Evolutionary conservation across 2,329 filamentous ascomycete genomes (phyloP).

Genomic region (Fusarium duplospermum): DNA sequence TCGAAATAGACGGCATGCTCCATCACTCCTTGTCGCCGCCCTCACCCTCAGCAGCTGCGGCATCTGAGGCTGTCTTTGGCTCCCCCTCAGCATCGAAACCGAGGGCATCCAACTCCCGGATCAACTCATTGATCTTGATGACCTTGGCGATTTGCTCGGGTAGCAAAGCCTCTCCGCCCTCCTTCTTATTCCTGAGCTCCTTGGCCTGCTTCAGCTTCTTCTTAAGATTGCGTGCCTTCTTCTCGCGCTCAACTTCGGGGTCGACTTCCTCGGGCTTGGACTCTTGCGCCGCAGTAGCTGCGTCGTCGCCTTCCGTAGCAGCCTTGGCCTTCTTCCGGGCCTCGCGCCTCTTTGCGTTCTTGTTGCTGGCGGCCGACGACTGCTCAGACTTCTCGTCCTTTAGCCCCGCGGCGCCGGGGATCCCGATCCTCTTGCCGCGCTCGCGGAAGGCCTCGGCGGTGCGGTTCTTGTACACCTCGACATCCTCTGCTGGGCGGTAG

Average conservation of each 20-base stretch:
- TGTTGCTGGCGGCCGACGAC: constrained; percentile 70
- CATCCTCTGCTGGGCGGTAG: constrained; percentile 93
- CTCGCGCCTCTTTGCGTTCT: constrained; percentile 84
- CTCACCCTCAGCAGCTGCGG: constrained; percentile 4
- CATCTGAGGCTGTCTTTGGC: constrained; percentile 49
- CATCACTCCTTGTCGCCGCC: constrained; percentile 42
- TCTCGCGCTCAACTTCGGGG: constrained; percentile 83
- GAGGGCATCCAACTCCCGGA: constrained; percentile 85
- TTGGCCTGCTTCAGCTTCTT: constrained; percentile 96
- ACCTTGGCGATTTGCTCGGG: constrained; percentile 98
- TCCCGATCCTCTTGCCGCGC: constrained; percentile 68
- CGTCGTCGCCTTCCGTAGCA: constrained; percentile 69
- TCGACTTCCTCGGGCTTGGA: constrained; percentile 63
- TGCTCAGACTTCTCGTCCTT: constrained; percentile 62
- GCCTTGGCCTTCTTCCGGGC: constrained; percentile 66
- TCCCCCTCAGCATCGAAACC: constrained; percentile 87
- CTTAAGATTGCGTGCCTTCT: constrained; percentile 89
- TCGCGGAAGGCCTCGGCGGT: constrained; percentile 88
- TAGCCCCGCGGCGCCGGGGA: constrained; percentile 78
- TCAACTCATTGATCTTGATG: constrained; percentile 94
- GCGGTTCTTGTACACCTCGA: constrained; percentile 95
- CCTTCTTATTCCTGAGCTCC: constrained; percentile 91
- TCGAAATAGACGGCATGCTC: background rate
- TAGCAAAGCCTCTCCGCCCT: constrained; percentile 82
- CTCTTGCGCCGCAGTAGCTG: constrained; percentile 50